A percentile compares a stretch with the other conserved stretches of the same genome.
phyloP scores from a whole-genome alignment of 2,329 filamentous ascomycete species.

The Gnomoniopsis smithogilvyi region DNA sequence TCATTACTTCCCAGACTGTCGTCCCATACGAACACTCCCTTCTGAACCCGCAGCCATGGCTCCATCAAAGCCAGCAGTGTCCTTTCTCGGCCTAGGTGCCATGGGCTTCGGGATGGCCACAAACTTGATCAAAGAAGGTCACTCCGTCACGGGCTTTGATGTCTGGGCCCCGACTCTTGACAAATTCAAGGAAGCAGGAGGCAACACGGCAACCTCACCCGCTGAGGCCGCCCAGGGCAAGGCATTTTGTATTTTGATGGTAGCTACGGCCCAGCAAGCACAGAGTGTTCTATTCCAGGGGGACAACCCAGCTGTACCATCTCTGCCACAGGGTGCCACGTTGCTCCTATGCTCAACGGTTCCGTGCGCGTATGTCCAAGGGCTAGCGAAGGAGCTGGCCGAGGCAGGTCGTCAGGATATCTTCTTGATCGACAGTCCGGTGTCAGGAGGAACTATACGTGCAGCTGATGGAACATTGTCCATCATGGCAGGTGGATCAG shows the following conservation, averaged over 20 bases:
- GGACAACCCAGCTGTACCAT: slow-evolving; percentile 43
- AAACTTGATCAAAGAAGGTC: slow-evolving; percentile 65
- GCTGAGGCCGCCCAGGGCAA: slow-evolving; percentile 58
- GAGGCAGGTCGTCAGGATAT: slow-evolving; percentile 58
- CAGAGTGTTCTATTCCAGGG: slow-evolving; percentile 62
- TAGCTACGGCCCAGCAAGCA: slow-evolving; percentile 68
- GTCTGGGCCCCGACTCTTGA: slow-evolving; percentile 65
- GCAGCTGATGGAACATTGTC: slow-evolving; percentile 70
- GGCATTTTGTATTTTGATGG: slow-evolving; percentile 68
- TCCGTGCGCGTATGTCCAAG: slow-evolving; percentile 61
- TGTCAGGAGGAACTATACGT: slow-evolving; percentile 66
- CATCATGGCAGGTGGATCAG: slow-evolving; percentile 67
- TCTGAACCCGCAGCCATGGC: slow-evolving; percentile 23
- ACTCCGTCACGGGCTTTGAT: slow-evolving; percentile 68
- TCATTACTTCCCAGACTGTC: neutral
- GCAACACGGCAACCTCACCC: slow-evolving; percentile 55
- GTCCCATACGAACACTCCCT: neutral
- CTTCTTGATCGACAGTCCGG: slow-evolving; percentile 66
- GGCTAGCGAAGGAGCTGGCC: slow-evolving; percentile 54
- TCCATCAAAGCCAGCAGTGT: slow-evolving; percentile 39
- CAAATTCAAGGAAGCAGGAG: slow-evolving; percentile 61
- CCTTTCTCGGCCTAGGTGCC: slow-evolving; percentile 74
- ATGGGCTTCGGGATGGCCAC: slow-evolving; percentile 84
- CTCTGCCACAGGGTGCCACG: slow-evolving; percentile 54
- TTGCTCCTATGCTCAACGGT: slow-evolving; percentile 71